Conservation (phyloP, 306 rosid species). For the Hylodesmum podocarpum region DNA sequence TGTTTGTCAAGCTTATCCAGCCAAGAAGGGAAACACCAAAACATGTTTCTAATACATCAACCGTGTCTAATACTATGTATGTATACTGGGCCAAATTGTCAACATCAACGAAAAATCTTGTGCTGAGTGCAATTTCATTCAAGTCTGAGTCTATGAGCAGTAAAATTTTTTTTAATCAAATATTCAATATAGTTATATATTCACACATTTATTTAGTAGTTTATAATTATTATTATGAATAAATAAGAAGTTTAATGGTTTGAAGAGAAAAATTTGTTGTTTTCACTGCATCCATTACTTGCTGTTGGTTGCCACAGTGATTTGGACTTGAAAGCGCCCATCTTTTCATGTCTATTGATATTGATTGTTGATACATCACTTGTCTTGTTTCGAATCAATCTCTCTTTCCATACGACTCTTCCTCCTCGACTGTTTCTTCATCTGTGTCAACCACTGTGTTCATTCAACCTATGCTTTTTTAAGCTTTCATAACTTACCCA, state of each 20-base stretch:
- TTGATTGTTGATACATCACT: slow-evolving; percentile 82
- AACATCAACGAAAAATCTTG: not conserved
- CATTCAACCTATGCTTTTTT: not conserved
- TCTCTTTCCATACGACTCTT: slow-evolving; percentile 25
- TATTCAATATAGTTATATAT: no score
- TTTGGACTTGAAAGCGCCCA: slow-evolving; percentile 50
- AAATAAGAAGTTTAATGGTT: not conserved
- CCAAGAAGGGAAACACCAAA: slow-evolving; percentile 4
- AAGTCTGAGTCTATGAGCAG: no score
- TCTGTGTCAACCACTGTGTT: slow-evolving; percentile 32
- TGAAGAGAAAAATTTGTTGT: slow-evolving; percentile 2
- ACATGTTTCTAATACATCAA: not conserved
- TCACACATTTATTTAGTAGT: no score
- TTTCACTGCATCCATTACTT: slow-evolving; percentile 57
- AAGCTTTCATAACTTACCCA: not conserved
- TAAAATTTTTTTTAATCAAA: not conserved
- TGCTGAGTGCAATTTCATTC: no score
- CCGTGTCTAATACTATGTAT: not conserved
- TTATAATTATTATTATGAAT: no score
- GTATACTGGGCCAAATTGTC: not conserved
- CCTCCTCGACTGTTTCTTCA: slow-evolving; percentile 38
- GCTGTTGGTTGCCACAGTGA: slow-evolving; percentile 88
- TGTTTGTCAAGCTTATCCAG: slow-evolving; percentile 39
- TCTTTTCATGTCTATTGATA: slow-evolving; percentile 96
- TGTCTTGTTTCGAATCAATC: slow-evolving; percentile 63